A percentile compares a stretch with the other conserved stretches of the same genome.
Conservation (phyloP, 2,329 filamentous ascomycete species). For the Paraphaeosphaeria sporulosa region DNA sequence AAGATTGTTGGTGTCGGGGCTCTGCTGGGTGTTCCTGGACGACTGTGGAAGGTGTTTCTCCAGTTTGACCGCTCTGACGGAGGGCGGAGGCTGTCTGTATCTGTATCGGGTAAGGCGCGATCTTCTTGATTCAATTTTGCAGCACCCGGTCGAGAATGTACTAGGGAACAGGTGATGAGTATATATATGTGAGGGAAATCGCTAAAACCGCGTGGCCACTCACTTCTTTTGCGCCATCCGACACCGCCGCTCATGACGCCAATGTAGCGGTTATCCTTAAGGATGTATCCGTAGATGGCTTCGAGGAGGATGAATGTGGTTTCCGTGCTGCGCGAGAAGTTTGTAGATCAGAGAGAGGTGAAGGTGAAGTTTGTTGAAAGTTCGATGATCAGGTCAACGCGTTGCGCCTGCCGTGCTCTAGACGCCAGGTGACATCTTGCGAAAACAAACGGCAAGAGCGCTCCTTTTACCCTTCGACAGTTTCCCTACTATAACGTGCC, state of each 20-base stretch:
- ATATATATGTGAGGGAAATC: background rate
- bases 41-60: conserved; percentile 34
- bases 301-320: background rate
- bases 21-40: conserved; percentile 30
- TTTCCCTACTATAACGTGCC: background rate
- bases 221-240: conserved; percentile 13
- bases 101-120: conserved; percentile 19
- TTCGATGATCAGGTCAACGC: background rate
- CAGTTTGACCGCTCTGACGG: conserved; percentile 23
- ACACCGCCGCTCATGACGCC: conserved; percentile 6
- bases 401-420: background rate
- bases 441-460: conserved; percentile 1
- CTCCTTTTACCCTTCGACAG: no score
- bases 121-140: conserved; percentile 12
- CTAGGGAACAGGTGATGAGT: background rate
- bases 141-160: conserved; percentile 8
- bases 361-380: background rate
- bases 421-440: background rate
- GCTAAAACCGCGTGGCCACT: background rate
- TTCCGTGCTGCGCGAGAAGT: background rate
- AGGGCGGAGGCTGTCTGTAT: conserved; percentile 24
- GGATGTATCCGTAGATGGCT: background rate
- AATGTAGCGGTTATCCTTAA: background rate
- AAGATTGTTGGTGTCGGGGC: conserved; percentile 23
- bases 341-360: background rate